Conservation (phyloP, 108 stramenopile species). For the Fragilariopsis cylindrus region DNA sequence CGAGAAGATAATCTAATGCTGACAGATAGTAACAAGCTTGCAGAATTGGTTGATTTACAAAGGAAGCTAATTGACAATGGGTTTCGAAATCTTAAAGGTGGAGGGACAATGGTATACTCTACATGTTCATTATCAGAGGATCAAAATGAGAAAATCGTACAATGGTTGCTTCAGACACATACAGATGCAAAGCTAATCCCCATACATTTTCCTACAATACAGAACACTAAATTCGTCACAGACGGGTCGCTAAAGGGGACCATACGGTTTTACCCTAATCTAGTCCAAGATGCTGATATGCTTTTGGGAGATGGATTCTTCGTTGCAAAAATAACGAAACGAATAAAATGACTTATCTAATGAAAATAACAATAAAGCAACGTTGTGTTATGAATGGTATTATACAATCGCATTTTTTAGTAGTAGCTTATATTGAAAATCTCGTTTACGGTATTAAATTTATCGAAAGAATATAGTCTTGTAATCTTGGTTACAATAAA, state of each 20-base stretch:
- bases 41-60: conserved; percentile 79
- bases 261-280: conserved; percentile 57
- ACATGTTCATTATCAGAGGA: conserved; percentile 86
- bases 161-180: conserved; percentile 62
- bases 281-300: conserved; percentile 12
- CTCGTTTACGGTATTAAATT: no score
- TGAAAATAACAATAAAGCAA: not conserved
- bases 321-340: conserved; percentile 58
- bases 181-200: conserved; percentile 49
- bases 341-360: conserved; percentile 4
- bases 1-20: conserved; percentile 31
- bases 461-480: not conserved
- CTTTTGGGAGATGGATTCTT: conserved; percentile 67
- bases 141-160: conserved; percentile 91
- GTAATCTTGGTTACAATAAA: not conserved
- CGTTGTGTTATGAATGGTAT: not conserved
- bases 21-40: conserved; percentile 44
- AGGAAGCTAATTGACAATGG: conserved; percentile 68
- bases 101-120: conserved; percentile 88
- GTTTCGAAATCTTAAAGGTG: conserved; percentile 72
- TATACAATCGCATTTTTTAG: not conserved
- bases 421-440: not conserved
- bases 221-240: conserved; percentile 22
- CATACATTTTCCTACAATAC: conserved; percentile 39
- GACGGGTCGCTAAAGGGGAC: conserved; percentile 55